Base-by-base conservation (phyloP, 2,329 filamentous ascomycete genomes). In the Exutisphaerella laricina region DNA sequence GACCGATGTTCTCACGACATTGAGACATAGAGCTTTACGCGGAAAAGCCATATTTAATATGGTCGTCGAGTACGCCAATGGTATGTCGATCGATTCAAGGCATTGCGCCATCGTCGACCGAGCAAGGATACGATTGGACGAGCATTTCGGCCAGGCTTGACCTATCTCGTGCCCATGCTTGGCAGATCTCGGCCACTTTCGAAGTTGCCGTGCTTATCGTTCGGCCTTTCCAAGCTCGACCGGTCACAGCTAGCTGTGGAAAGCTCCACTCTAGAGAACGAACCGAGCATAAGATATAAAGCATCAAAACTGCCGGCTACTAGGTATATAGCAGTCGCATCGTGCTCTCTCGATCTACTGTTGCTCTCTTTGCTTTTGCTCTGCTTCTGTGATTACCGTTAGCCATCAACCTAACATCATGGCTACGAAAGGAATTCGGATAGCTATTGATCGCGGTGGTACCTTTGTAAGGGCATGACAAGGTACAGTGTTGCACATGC, bases 361-460 rank as follows among this genome's bases (percentile, higher is more conserved):
- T 26, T 12, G 23, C 12, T 26, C 23, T 6, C 23, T 26, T 26
- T 12, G 12, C 6, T 26, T 12, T 26, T 26, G 6, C 23, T 26
- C 23, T 26, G 23, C 23, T 26, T 12, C 12, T 26, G 23, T 12
- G 23, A 26, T 12, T 7, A 12, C 6, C 6, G 6, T 26, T 26
- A 12, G 12, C 18, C 5, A 28, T 18, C 21, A 7, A 28, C 4
- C 23, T 5, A 26, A 5, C 29, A 45, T 5, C 16, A 45, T 45
- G 43, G 35, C 34, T 10, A 17, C 21, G 20, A 42, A 39, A 30
- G 80, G 80, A 39, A 79, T 85, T 56, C 78, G 81, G 58, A 85
- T 87, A 54, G 82, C 83, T 48, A 87, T 87, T 36, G 50, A 60
- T 32, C 54, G 59, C 3, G 58, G 59, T 17, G 59, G 59, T 9